Evolutionary conservation across 169 alveolate genomes (phyloP).

Genomic region (Haemoproteus tartakovskyi): DNA sequence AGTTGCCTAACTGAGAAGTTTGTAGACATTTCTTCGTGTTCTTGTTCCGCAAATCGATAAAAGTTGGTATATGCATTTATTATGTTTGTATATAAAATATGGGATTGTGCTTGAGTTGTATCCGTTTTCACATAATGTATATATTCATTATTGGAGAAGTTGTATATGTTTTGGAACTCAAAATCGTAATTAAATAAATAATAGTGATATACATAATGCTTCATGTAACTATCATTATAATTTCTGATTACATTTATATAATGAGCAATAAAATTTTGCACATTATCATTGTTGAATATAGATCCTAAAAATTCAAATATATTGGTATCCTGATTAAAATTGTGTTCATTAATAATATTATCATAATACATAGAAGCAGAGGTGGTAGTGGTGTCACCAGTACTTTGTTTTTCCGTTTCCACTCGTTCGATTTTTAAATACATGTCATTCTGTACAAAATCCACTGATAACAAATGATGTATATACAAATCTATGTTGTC

Average conservation of each 20-base stretch:
- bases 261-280: slow-evolving; percentile 30
- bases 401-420: neutral
- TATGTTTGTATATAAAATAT: slow-evolving; percentile 38
- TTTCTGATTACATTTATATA: slow-evolving; percentile 18
- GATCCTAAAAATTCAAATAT: slow-evolving; percentile 44
- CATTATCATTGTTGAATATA: slow-evolving; percentile 25
- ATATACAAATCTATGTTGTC: slow-evolving; percentile 37
- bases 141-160: slow-evolving; percentile 35
- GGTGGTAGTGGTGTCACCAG: neutral
- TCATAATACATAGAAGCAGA: neutral
- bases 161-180: slow-evolving; percentile 25
- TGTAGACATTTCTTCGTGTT: neutral
- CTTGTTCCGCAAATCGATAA: neutral
- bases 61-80: slow-evolving; percentile 36
- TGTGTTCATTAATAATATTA: slow-evolving; percentile 12
- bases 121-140: slow-evolving; percentile 34
- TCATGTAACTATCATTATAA: slow-evolving; percentile 44
- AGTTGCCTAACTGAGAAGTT: no score
- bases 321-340: slow-evolving; percentile 23
- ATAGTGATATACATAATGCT: slow-evolving; percentile 50
- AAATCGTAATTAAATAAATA: slow-evolving; percentile 52
- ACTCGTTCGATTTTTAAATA: neutral
- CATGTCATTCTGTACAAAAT: neutral
- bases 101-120: neutral
- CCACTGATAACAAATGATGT: neutral